Percentiles rank a stretch among this genome's conserved stretches.
Evolutionary conservation across 1,284 basidiomycete genomes (phyloP).

Genomic region (Sanghuangporus sanghuang): DNA sequence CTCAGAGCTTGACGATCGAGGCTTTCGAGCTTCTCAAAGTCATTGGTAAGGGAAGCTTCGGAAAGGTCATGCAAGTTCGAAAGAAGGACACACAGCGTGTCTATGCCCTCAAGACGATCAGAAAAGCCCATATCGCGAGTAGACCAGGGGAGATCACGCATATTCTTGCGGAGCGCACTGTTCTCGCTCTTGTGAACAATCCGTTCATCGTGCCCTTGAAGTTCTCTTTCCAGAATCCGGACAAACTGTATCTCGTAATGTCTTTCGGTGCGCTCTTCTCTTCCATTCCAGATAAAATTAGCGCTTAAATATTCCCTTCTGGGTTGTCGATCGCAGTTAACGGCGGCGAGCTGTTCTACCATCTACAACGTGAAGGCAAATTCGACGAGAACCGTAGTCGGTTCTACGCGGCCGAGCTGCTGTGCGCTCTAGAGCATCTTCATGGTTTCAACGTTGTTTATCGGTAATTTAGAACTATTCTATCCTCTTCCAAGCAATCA

Average conservation of each 20-base stretch:
- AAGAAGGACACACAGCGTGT: constrained; percentile 98
- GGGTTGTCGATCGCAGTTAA: constrained; percentile 60
- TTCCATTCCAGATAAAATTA: not conserved
- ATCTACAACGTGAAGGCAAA: constrained; percentile 93
- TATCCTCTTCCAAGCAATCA: not conserved
- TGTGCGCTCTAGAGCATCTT: constrained; percentile 93
- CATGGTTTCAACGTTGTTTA: constrained; percentile 99
- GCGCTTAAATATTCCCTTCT: constrained; percentile 4
- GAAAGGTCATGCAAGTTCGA: constrained; percentile 97
- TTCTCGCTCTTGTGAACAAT: constrained; percentile 95
- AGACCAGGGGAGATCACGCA: constrained; percentile 97
- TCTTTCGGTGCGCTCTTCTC: constrained; percentile 66
- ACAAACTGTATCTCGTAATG: constrained; percentile 97
- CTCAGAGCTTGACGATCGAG: constrained; percentile 85
- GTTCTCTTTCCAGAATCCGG: constrained; percentile 97
- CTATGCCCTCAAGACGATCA: constrained; percentile 97
- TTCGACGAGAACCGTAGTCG: constrained; percentile 93
- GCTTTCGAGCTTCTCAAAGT: constrained; percentile 97
- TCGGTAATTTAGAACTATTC: constrained; percentile 44
- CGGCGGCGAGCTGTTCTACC: constrained; percentile 97
- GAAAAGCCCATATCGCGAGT: constrained; percentile 98
- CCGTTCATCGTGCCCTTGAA: constrained; percentile 99
- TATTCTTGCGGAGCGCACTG: constrained; percentile 95
- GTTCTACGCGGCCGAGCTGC: constrained; percentile 94
- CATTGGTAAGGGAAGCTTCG: constrained; percentile 97